Conservation (phyloP, 2,329 filamentous ascomycete species). For the Penicillium thymicola region DNA sequence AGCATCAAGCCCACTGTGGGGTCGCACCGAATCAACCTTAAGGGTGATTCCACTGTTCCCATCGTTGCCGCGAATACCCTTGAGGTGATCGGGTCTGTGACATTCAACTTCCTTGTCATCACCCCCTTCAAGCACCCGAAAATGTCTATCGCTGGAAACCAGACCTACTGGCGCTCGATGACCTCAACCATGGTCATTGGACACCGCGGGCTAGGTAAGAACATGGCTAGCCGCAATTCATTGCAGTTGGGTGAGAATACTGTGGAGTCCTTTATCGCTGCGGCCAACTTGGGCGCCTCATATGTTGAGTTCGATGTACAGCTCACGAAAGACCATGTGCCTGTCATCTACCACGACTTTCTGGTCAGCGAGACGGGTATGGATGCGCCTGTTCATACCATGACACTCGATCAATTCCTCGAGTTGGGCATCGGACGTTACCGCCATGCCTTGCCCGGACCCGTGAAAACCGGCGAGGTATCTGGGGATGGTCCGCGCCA, state of each 20-base stretch:
- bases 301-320: conserved; percentile 83
- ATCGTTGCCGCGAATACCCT: conserved; percentile 78
- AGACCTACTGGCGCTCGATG: conserved; percentile 96
- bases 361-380: conserved; percentile 96
- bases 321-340: conserved; percentile 96
- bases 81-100: conserved; percentile 89
- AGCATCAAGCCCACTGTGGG: conserved; percentile 80
- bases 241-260: conserved; percentile 96
- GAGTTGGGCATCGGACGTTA: conserved; percentile 65
- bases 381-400: conserved; percentile 90
- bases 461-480: conserved; percentile 14
- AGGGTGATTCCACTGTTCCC: conserved; percentile 88
- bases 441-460: conserved; percentile 43
- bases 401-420: conserved; percentile 88
- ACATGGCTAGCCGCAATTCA: conserved; percentile 75
- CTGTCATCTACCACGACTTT: conserved; percentile 98
- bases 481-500: conserved; percentile 29
- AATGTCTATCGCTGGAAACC: conserved; percentile 83
- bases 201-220: conserved; percentile 81
- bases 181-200: conserved; percentile 80
- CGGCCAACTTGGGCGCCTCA: conserved; percentile 81
- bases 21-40: conserved; percentile 81
- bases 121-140: conserved; percentile 92
- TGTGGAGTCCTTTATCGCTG: conserved; percentile 89
- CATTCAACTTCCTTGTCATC: conserved; percentile 95